Evolutionary conservation across 164 flowering plant species (phyloP).

Genomic region (Vitis rupestris): DNA sequence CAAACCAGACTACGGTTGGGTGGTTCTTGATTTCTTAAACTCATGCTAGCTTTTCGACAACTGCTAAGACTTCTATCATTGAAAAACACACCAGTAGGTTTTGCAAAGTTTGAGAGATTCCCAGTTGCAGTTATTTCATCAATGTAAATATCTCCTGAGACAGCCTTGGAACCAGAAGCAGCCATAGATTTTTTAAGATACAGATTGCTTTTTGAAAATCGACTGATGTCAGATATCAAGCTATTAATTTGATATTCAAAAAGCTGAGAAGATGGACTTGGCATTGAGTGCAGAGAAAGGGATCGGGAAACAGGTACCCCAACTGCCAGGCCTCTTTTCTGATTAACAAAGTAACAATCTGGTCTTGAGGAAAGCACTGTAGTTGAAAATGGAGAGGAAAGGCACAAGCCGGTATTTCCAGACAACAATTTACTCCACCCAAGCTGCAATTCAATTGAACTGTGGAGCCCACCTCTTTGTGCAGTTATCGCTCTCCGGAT

Average conservation of each 20-base stretch:
- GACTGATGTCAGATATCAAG: not conserved
- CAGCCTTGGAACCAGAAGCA: constrained; percentile 42
- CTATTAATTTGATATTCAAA: not conserved
- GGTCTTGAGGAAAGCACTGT: constrained; percentile 2
- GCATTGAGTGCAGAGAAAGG: too few relatives aligned
- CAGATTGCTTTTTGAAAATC: not conserved
- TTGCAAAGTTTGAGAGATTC: constrained; percentile 25
- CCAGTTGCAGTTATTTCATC: constrained; percentile 38
- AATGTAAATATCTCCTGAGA: constrained; percentile 39
- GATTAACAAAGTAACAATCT: not conserved
- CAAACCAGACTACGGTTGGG: constrained; percentile 9
- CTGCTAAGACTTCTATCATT: constrained; percentile 28
- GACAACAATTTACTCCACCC: constrained; percentile 14
- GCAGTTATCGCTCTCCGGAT: constrained; percentile 15
- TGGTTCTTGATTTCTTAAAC: constrained; percentile 23
- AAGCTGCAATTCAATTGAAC: constrained; percentile 1
- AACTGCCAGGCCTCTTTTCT: not conserved
- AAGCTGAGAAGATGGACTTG: not conserved
- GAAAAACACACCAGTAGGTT: constrained; percentile 39
- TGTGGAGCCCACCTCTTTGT: not conserved
- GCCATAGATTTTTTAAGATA: constrained; percentile 29
- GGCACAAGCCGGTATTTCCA: constrained; percentile 2
- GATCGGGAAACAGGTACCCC: too few relatives aligned
- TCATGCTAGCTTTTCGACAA: constrained; percentile 40
- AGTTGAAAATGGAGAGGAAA: constrained; percentile 6